phyloP scores from a whole-genome alignment of 176 grass and related monocot species.

The Chrysopogon serrulatus region DNA sequence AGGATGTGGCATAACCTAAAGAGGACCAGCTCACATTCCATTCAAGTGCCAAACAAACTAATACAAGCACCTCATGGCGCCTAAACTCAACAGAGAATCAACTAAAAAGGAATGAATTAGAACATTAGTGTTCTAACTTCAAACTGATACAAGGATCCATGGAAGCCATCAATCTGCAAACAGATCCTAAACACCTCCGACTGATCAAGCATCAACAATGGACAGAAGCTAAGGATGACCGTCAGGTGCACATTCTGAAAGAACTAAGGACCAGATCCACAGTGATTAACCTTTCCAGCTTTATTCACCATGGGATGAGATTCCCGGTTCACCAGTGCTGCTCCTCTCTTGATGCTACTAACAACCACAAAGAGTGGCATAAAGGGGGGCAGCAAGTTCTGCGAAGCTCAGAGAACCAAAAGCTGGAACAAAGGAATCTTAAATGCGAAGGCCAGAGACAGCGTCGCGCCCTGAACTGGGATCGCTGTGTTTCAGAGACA shows the following conservation, averaged over 20 bases:
- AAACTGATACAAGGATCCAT: slow-evolving; percentile 36
- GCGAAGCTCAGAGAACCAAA: slow-evolving; percentile 17
- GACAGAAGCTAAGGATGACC: slow-evolving; percentile 48
- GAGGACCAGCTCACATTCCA: slow-evolving; percentile 10
- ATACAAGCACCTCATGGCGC: not conserved
- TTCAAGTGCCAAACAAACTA: slow-evolving; percentile 21
- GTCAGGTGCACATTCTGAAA: slow-evolving; percentile 61
- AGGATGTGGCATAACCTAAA: slow-evolving; percentile 22
- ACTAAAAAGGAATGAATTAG: slow-evolving; percentile 39
- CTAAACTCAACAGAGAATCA: slow-evolving; percentile 1
- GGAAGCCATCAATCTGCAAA: slow-evolving; percentile 35
- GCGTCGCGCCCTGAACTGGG: slow-evolving; percentile 43
- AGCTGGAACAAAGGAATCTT: slow-evolving; percentile 19
- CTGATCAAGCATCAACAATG: slow-evolving; percentile 53
- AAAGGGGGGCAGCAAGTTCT: slow-evolving; percentile 25
- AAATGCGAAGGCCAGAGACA: slow-evolving; percentile 57
- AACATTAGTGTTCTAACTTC: slow-evolving; percentile 18
- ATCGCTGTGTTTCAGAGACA: slow-evolving; percentile 79
- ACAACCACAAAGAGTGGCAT: slow-evolving; percentile 11
- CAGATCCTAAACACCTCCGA: slow-evolving; percentile 70
- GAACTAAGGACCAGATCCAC: slow-evolving; percentile 31
- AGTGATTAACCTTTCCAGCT: slow-evolving; percentile 23
- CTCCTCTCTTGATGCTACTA: slow-evolving; percentile 14
- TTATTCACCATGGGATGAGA: slow-evolving; percentile 24
- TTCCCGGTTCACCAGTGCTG: slow-evolving; percentile 20